A percentile compares a stretch with the other conserved stretches of the same genome.
Conservation (phyloP, 805 yeast genomes). For the Starmera dryadoides region DNA sequence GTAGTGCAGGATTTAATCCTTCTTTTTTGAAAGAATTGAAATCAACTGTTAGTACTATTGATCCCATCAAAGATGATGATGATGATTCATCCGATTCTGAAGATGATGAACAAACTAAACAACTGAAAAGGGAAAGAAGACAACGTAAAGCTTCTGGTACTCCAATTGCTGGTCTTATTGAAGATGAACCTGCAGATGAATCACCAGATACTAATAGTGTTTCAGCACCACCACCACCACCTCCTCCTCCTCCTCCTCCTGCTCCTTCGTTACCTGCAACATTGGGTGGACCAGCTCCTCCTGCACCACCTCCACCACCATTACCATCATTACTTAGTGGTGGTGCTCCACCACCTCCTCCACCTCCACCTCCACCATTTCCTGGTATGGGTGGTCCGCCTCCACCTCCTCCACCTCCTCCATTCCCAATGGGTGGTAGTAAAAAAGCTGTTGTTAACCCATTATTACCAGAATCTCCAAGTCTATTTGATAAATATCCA, state of each 20-base stretch:
- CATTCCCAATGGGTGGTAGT: conserved; percentile 14
- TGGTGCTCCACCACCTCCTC: conserved; percentile 24
- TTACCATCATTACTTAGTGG: conserved; percentile 26
- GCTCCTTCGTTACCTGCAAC: conserved; percentile 21
- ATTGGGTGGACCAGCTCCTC: conserved; percentile 10
- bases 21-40: conserved; percentile 47
- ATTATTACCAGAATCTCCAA: conserved; percentile 23
- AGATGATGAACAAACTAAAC: conserved; percentile 5
- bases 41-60: conserved; percentile 37
- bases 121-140: conserved; percentile 2
- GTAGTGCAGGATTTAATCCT: conserved; percentile 33
- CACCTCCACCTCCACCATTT: conserved; percentile 27
- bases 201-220: conserved; percentile 2
- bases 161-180: neutral
- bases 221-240: conserved; percentile 21
- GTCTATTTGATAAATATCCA: conserved; percentile 24
- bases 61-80: conserved; percentile 11
- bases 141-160: neutral
- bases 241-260: conserved; percentile 21
- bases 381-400: conserved; percentile 3
- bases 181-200: neutral
- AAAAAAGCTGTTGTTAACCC: conserved; percentile 15
- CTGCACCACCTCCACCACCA: conserved; percentile 22
- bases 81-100: conserved; percentile 6
- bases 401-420: conserved; percentile 22